phyloP scores from a whole-genome alignment of 352 stramenopile species.

The Pythium plurisporium region DNA sequence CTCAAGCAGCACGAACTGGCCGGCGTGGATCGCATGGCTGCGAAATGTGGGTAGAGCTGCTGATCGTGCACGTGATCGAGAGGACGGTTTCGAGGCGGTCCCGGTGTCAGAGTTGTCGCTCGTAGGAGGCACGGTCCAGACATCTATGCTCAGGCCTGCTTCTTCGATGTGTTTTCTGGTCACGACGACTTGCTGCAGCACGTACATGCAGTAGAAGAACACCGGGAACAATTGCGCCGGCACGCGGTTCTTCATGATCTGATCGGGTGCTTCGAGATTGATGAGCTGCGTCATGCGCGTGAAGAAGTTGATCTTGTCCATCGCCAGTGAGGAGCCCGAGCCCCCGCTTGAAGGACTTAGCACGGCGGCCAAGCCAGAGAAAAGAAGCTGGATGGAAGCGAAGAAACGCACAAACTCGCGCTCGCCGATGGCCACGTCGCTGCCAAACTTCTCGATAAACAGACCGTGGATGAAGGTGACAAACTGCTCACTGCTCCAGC shows the following conservation, averaged over 20 bases:
- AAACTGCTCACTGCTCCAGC: conserved; percentile 28
- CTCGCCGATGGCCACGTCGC: conserved; percentile 24
- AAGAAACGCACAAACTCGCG: conserved; percentile 34
- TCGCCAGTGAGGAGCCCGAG: background rate
- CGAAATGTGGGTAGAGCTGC: too few relatives aligned
- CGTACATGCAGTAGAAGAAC: conserved; percentile 32
- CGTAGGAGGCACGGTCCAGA: conserved; percentile 18
- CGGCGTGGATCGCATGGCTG: background rate
- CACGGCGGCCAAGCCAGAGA: conserved; percentile 1
- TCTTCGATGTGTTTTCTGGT: conserved; percentile 31
- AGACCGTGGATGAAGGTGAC: conserved; percentile 29
- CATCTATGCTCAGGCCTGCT: conserved; percentile 22
- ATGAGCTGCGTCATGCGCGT: conserved; percentile 27
- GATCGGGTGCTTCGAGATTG: conserved; percentile 3
- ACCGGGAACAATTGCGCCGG: conserved; percentile 25
- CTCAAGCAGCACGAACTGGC: conserved; percentile 36
- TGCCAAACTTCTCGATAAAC: conserved; percentile 25
- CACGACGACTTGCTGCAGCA: conserved; percentile 35
- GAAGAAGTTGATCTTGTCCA: conserved; percentile 26
- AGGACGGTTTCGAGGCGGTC: too few relatives aligned
- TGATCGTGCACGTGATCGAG: too few relatives aligned
- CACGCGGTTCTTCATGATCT: conserved; percentile 9
- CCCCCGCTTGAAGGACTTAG: background rate
- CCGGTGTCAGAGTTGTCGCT: too few relatives aligned
- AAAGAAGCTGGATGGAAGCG: conserved; percentile 35